phyloP scores from a whole-genome alignment of 768 basidiomycete genomes.

The Wakefieldia striispora region DNA sequence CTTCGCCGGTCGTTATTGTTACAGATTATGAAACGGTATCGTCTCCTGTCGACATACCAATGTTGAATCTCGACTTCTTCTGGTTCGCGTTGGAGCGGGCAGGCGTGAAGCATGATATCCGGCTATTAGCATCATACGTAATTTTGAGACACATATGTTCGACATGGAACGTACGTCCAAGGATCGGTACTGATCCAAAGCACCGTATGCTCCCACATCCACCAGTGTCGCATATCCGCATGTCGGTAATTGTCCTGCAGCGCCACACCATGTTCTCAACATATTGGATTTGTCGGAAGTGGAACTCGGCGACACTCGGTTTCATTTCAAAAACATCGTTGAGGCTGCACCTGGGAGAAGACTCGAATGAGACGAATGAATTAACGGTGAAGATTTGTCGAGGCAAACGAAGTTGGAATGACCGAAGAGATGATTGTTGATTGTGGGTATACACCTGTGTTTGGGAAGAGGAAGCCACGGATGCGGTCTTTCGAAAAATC shows the following conservation, averaged over 20 bases:
- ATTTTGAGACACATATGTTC: background rate
- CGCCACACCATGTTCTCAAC: background rate
- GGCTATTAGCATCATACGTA: background rate
- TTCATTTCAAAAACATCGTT: background rate
- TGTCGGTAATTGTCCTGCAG: background rate
- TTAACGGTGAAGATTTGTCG: background rate
- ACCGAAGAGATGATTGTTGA: conserved; percentile 3
- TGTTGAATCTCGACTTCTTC: background rate
- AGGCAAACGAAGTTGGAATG: background rate
- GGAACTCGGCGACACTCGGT: background rate
- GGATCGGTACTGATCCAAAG: conserved; percentile 3
- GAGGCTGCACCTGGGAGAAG: conserved; percentile 1
- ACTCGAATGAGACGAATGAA: background rate
- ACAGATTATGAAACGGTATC: conserved; percentile 4
- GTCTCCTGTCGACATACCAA: conserved; percentile 5
- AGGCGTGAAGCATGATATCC: background rate
- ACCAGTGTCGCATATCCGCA: background rate
- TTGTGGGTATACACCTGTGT: background rate
- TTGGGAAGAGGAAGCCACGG: background rate
- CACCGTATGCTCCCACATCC: conserved; percentile 1
- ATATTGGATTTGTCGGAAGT: background rate
- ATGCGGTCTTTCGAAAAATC: too few species aligned
- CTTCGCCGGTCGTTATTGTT: background rate
- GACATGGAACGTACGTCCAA: background rate
- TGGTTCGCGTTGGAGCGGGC: background rate